A percentile compares a stretch with the other conserved stretches of the same genome.
Conservation (phyloP, 495 filamentous ascomycete species). For the Achaetomiella virescens region DNA sequence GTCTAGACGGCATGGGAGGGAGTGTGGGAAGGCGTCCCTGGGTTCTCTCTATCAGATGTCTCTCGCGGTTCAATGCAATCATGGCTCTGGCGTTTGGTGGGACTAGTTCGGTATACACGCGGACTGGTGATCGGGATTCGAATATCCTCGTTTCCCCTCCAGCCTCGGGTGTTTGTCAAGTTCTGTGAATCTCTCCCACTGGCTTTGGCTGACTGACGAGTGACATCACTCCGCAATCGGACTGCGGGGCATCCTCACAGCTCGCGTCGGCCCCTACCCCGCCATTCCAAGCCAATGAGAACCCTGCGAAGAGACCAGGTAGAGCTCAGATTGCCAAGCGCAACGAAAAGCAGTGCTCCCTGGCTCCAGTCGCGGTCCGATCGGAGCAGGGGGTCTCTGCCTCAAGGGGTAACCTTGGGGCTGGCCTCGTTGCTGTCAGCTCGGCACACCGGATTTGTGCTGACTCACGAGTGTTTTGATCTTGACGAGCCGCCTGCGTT, state of each 20-base stretch:
- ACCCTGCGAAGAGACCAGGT: background rate
- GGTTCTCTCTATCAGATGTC: background rate
- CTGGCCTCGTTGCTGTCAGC: no score
- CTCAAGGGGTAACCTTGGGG: background rate
- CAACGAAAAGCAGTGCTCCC: background rate
- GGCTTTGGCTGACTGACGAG: background rate
- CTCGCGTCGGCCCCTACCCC: background rate
- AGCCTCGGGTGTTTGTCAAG: background rate
- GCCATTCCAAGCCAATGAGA: constrained; percentile 4
- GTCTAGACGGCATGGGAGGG: background rate
- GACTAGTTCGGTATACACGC: background rate
- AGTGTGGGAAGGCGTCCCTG: background rate
- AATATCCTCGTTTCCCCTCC: background rate
- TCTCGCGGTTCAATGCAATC: constrained; percentile 2
- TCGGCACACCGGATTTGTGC: no score
- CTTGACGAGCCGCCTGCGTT: background rate
- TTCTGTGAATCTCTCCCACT: background rate
- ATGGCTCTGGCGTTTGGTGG: constrained; percentile 1
- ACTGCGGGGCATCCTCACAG: constrained; percentile 3
- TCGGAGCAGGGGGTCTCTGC: background rate
- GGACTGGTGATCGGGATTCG: background rate
- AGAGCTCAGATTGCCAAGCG: constrained; percentile 1
- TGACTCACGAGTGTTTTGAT: background rate
- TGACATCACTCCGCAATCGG: constrained; percentile 21
- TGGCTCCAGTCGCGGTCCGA: background rate